These are phyloP conservation scores for Gossypium anomalum DNA, from an alignment of 345 rosid genomes.

Conservation along the genomic window DNA sequence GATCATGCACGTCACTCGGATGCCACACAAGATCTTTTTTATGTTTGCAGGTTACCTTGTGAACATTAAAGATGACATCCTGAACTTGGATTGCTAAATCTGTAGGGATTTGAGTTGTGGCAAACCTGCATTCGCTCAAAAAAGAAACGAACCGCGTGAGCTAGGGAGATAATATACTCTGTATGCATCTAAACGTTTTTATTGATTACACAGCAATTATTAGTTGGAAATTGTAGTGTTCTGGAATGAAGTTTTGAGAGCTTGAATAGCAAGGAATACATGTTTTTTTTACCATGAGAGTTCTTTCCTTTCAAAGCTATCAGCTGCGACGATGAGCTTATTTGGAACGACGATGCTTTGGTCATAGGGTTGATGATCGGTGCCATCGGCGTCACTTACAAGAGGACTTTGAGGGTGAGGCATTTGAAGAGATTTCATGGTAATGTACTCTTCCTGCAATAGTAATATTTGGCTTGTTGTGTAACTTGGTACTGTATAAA, in stretches of 20 bases:
- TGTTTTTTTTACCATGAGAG: constrained; percentile 47
- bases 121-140: constrained; percentile 47
- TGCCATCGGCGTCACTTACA: constrained; percentile 27
- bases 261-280: neutral
- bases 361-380: constrained; percentile 24
- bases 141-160: neutral
- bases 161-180: neutral
- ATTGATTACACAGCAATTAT: neutral
- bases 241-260: neutral
- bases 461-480: neutral
- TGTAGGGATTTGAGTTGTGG: constrained; percentile 53
- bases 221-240: neutral
- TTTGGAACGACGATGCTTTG: constrained; percentile 52
- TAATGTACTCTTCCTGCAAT: neutral
- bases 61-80: constrained; percentile 57
- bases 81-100: constrained; percentile 66
- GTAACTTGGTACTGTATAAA: neutral
- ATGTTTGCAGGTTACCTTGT: constrained; percentile 48
- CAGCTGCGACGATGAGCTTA: constrained; percentile 29
- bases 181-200: neutral
- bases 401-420: constrained; percentile 27
- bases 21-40: neutral
- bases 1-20: neutral
- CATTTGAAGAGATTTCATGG: constrained; percentile 27
- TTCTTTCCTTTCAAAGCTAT: constrained; percentile 44